Base-by-base conservation (phyloP, 257 asterid genomes). In the Capsicum rhomboideum region DNA sequence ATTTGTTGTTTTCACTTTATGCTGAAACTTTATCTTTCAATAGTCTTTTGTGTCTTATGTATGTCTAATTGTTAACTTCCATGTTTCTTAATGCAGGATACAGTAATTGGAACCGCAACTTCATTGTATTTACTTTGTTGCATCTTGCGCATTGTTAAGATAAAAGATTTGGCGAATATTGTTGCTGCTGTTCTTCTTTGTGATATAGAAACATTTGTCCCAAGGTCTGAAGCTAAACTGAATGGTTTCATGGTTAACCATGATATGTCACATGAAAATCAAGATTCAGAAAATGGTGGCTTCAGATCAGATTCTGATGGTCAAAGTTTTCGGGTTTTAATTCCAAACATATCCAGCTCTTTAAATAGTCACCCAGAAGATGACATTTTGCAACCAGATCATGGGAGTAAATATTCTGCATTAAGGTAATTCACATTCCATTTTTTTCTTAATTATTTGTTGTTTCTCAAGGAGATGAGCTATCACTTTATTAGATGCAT, bases 91-190 rank as follows among this genome's bases (percentile, higher is more conserved):
- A 83, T 91, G 72, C 92, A 96, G 99, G 98, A 90, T 89, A 86
- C 91, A 78, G 89, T 89, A 88, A 91, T 92, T 86, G 97, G 93
- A 86, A 93, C 93, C 79, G 90, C 90, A 90, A 89, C 97, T 82
- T 92, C 98, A 81, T 91, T 92, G 81, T 95, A 96, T 93, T 90
- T 96, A 84, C 97, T 96, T 86, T 94, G 98, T 90, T 94, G 98
- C 94, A 93, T 96, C 88, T 89, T 96, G 91, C 99, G 93, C 91
- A 94, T 96, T 75, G 91, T 96, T 87, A 96, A 96, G 90, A 96
- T 96, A 91, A 96, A 96, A 91, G 98, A 96, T 90, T 93, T 96
- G 89, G 97, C 98, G 66, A 93, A 92, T 90, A 93, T 86, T 86
- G 91, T 95, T 87, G 98, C 97, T 85, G 94, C 96, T 86, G 93